Percentiles rank a stretch among this genome's conserved stretches.
phyloP scores from a whole-genome alignment of 1,284 basidiomycete species.

The Prillingera fragicola region DNA sequence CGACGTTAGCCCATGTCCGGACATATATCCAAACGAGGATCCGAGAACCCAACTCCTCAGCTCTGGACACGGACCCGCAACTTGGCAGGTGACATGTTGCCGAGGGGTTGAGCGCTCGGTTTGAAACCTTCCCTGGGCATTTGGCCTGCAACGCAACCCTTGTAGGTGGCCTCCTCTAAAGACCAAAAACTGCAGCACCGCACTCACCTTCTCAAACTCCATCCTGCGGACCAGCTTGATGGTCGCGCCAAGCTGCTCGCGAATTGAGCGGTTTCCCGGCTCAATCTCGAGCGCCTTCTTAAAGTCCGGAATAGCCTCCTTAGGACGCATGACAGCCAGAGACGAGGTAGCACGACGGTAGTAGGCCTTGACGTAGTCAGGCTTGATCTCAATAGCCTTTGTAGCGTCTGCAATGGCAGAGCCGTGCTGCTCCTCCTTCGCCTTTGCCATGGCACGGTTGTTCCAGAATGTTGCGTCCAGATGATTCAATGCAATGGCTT shows the following conservation, averaged over 20 bases:
- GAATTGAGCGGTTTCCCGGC: slow-evolving; percentile 75
- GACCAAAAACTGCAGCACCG: too few species aligned
- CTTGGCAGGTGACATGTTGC: too few species aligned
- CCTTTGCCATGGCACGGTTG: slow-evolving; percentile 50
- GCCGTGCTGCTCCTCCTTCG: slow-evolving; percentile 52
- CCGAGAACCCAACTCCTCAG: too few species aligned
- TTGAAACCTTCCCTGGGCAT: too few species aligned
- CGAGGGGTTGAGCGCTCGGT: too few species aligned
- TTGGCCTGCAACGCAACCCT: too few species aligned
- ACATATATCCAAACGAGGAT: too few species aligned
- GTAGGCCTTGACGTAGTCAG: slow-evolving; percentile 72
- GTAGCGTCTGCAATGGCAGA: slow-evolving; percentile 49
- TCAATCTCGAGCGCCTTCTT: slow-evolving; percentile 81
- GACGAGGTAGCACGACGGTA: slow-evolving; percentile 83
- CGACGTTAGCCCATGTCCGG: too few species aligned
- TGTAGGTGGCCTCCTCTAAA: too few species aligned
- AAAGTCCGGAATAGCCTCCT: slow-evolving; percentile 77
- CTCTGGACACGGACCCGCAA: too few species aligned
- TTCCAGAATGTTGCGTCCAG: slow-evolving; percentile 47
- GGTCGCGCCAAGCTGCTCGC: slow-evolving; percentile 76
- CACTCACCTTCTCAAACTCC: slow-evolving; percentile 76
- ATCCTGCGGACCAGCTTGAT: slow-evolving; percentile 72
- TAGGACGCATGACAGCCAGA: slow-evolving; percentile 80
- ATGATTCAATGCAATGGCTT: slow-evolving; percentile 74
- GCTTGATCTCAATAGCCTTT: slow-evolving; percentile 81